Base-by-base conservation (phyloP, 768 basidiomycete genomes). In the Stropharia rugosoannulata region DNA sequence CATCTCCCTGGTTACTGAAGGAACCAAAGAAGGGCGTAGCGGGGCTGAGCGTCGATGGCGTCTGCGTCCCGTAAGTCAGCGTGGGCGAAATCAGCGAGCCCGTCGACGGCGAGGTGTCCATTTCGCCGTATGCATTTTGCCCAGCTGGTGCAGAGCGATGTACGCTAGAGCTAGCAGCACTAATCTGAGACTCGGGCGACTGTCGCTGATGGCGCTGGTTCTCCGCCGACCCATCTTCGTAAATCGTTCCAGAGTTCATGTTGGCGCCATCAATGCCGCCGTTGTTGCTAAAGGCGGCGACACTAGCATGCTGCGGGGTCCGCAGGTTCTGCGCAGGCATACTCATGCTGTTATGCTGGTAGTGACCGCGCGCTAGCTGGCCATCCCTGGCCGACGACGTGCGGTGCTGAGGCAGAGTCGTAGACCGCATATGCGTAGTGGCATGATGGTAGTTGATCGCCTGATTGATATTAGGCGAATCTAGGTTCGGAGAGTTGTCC, bases 11-110 rank as follows among this genome's bases (percentile, higher is more conserved):
- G 49, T 59, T 68, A 55, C 66, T 68, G 64, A 88, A 87, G 7
- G 82, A 80, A 25, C 81, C 80, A 69, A 87, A 84, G 71, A 87
- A 89, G 10, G 86, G 86, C 10, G 86, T 89, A 10, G 85, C 80
- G 15, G 87, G 87, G 64, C 87, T 88, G 52, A 87, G 74, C 27
- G 84, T 86, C 38, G 84, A 82, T 13, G 85, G 81, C 25, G 86
- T 76, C 54, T 77, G 84, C 40, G 76, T 83, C n/a, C 84, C 83
- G 62, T 84, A 89, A 13, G 84, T 88, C 56, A 89, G 75, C 7
- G 86, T 80, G 9, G 87, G 87, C 4, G 87, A 88, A 22, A 86
- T 77, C 51, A 85, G 72, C 39, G 80, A 73, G 1, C 86, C 82
- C 11, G 84, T 83, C 38, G 70, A 59, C 54, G 68, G 55, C 56